Evolutionary conservation across 2,329 filamentous ascomycete genomes (phyloP).

Genomic region (Neopestalotiopsis rosae): DNA sequence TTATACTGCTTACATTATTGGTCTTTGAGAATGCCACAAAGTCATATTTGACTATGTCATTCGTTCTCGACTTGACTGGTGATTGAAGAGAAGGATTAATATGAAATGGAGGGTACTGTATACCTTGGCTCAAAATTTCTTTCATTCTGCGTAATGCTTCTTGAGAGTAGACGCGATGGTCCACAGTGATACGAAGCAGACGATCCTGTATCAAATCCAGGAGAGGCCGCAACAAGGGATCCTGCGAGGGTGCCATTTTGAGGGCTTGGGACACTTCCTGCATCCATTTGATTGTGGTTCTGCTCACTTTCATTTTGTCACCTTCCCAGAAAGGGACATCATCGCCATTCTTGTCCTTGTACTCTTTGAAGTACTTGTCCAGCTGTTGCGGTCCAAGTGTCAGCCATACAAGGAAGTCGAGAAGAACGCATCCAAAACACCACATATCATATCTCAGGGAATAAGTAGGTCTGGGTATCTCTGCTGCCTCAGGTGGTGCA

Average conservation of each 20-base stretch:
- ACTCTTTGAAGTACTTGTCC: background rate
- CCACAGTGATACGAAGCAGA: too few relatives aligned
- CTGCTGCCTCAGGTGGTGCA: conserved; percentile 21
- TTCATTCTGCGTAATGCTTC: too few relatives aligned
- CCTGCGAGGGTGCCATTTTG: background rate
- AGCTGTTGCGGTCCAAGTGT: conserved; percentile 2
- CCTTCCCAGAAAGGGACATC: background rate
- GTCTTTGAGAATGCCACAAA: background rate
- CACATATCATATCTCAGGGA: conserved; percentile 24
- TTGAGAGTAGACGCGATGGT: too few relatives aligned
- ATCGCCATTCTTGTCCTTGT: too few relatives aligned
- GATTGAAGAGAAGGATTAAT: too few relatives aligned
- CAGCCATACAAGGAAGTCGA: conserved; percentile 24
- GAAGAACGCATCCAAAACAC: conserved; percentile 23
- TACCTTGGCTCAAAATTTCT: too few relatives aligned
- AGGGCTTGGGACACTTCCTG: too few relatives aligned
- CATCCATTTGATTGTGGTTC: background rate
- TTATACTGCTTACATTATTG: background rate
- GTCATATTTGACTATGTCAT: too few relatives aligned
- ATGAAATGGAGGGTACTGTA: too few relatives aligned
- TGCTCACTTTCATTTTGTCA: background rate
- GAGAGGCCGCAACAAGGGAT: background rate
- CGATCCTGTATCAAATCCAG: background rate
- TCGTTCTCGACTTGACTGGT: too few relatives aligned
- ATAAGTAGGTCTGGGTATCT: background rate